Conservation (phyloP, 805 yeast species). For the Diddensiella caesifluorescens region DNA sequence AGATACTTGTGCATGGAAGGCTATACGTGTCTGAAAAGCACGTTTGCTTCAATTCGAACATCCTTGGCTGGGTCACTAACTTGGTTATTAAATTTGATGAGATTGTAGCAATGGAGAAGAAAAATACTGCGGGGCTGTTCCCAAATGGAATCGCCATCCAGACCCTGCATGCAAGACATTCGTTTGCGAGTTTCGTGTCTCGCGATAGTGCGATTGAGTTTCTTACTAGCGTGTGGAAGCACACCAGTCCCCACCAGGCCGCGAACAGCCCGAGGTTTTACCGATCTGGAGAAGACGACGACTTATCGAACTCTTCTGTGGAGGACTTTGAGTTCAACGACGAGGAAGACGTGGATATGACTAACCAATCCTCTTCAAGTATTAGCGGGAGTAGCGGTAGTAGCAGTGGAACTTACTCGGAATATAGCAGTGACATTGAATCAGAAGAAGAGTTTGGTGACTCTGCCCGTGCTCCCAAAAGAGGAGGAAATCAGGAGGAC, state of each 20-base stretch:
- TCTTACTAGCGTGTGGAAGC: constrained; percentile 64
- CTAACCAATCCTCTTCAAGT: constrained; percentile 4
- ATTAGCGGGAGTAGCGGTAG: constrained; percentile 22
- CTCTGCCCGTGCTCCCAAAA: constrained; percentile 11
- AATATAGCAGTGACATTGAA: constrained; percentile 14
- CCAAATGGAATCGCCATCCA: constrained; percentile 82
- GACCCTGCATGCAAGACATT: constrained; percentile 57
- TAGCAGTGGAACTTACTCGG: constrained; percentile 2
- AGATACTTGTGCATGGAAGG: constrained; percentile 82
- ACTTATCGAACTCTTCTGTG: constrained; percentile 37
- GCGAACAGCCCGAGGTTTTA: constrained; percentile 4
- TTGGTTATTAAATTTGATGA: constrained; percentile 68
- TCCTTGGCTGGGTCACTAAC: constrained; percentile 88
- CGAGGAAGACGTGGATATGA: constrained; percentile 19
- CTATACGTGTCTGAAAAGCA: constrained; percentile 72
- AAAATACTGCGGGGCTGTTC: constrained; percentile 79
- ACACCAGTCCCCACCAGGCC: constrained; percentile 31
- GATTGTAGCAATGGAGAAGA: constrained; percentile 68
- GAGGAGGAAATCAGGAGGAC: not conserved
- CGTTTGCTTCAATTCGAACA: constrained; percentile 79
- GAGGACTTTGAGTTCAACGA: constrained; percentile 26
- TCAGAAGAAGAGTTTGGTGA: constrained; percentile 35
- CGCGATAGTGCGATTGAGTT: constrained; percentile 73
- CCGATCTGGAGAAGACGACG: constrained; percentile 7
- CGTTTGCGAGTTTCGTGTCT: constrained; percentile 81